phyloP scores from a whole-genome alignment of 2,329 filamentous ascomycete species.

The Catunica adiposa region DNA sequence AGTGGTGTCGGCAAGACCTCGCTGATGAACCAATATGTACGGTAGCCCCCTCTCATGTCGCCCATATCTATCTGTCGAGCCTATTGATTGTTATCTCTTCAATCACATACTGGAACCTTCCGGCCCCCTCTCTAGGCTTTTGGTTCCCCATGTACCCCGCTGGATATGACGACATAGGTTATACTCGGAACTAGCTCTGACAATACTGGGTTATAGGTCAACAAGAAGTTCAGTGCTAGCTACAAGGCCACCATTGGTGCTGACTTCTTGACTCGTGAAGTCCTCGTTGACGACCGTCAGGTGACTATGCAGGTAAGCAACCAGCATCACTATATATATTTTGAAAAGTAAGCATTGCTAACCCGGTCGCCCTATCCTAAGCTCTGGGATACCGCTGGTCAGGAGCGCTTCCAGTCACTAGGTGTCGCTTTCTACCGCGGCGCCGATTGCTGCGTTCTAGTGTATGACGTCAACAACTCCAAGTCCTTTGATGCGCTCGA shows the following conservation, averaged over 20 bases:
- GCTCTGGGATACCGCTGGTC: conserved; percentile 96
- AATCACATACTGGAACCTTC: not conserved
- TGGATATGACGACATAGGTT: no score
- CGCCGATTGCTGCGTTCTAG: conserved; percentile 92
- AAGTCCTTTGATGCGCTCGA: conserved; percentile 98
- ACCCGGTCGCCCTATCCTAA: conserved; percentile 23
- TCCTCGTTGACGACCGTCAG: conserved; percentile 87
- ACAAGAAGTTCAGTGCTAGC: conserved; percentile 99
- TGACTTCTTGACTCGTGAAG: conserved; percentile 96
- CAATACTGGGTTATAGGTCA: conserved; percentile 53
- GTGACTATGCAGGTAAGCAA: conserved; percentile 81
- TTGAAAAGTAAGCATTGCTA: conserved; percentile 6
- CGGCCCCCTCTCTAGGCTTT: not conserved
- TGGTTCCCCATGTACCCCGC: not conserved
- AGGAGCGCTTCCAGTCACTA: conserved; percentile 93
- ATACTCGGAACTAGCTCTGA: not conserved
- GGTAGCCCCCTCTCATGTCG: conserved; percentile 21
- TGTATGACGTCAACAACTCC: conserved; percentile 97
- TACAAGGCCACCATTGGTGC: conserved; percentile 99
- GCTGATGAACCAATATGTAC: conserved; percentile 99
- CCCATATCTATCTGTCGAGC: not conserved
- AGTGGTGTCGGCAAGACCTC: conserved; percentile 98
- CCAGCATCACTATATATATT: not conserved
- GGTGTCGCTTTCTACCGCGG: conserved; percentile 96
- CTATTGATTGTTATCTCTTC: not conserved